A percentile compares a stretch with the other conserved stretches of the same genome.
Conservation (phyloP, 495 filamentous ascomycete species). For the Tuber microsphaerosporum region DNA sequence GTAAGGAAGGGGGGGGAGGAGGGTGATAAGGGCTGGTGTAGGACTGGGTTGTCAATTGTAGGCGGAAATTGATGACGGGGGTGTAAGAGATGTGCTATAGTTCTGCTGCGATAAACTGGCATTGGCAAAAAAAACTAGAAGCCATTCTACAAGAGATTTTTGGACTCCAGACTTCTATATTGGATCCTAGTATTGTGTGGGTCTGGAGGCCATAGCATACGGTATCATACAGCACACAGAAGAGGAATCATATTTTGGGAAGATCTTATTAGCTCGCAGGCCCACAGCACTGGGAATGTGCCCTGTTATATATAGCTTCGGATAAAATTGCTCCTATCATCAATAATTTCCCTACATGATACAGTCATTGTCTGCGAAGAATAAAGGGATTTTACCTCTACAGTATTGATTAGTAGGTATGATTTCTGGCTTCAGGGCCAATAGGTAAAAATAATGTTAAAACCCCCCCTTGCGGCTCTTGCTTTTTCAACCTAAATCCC, state of each 20-base stretch:
- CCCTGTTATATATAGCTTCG: no score
- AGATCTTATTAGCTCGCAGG: not conserved
- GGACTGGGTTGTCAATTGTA: not conserved
- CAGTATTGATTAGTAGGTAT: no score
- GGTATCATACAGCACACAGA: not conserved
- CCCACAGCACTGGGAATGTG: not conserved
- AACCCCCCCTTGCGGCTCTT: not conserved
- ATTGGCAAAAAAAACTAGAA: not conserved
- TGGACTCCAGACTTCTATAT: not conserved
- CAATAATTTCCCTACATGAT: no score
- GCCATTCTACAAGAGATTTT: not conserved
- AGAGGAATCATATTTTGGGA: not conserved
- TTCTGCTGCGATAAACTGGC: not conserved
- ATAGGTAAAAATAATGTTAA: not conserved
- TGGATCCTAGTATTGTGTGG: not conserved
- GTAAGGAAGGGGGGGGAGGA: not conserved
- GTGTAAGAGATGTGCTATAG: not conserved
- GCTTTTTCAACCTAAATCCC: not conserved
- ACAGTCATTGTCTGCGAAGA: no score
- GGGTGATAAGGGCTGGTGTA: not conserved
- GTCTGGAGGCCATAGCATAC: not conserved
- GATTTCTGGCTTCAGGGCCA: not conserved
- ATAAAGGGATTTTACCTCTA: no score
- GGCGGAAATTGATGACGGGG: constrained; percentile 12
- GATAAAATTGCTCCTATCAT: not conserved